Conservation (phyloP, 768 basidiomycete species). For the Glaciozyma antarctica region DNA sequence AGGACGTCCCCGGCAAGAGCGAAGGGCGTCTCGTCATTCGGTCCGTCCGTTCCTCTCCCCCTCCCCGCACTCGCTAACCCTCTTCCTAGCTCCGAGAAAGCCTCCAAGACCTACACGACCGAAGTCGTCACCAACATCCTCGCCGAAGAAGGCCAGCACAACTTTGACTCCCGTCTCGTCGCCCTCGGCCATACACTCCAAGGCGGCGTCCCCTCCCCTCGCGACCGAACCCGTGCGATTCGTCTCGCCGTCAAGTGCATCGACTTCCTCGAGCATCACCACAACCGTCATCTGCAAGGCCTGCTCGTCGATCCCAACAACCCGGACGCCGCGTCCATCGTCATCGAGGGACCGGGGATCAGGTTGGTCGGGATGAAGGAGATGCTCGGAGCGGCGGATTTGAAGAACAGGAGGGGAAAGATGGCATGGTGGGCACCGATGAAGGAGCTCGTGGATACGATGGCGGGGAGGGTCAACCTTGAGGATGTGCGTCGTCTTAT, state of each 20-base stretch:
- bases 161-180: conserved; percentile 93
- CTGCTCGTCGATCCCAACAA: background rate
- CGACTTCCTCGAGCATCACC: conserved; percentile 72
- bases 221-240: conserved; percentile 82
- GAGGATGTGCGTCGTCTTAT: background rate
- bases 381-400: conserved; percentile 78
- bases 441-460: conserved; percentile 25
- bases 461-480: conserved; percentile 6
- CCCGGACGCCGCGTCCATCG: conserved; percentile 68
- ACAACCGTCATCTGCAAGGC: conserved; percentile 49
- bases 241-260: conserved; percentile 86
- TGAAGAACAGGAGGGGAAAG: conserved; percentile 61
- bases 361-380: conserved; percentile 75
- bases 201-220: conserved; percentile 87
- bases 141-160: conserved; percentile 79
- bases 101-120: conserved; percentile 83
- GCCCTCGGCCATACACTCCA: conserved; percentile 94
- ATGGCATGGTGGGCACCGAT: conserved; percentile 34
- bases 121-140: conserved; percentile 86
- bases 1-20: conserved; percentile 78
- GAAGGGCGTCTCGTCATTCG: conserved; percentile 89
- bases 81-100: conserved; percentile 60
- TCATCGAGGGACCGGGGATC: conserved; percentile 71
- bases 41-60: conserved; percentile 44
- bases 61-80: background rate